Evolutionary conservation across 2,329 filamentous ascomycete species (phyloP).

Genomic region (Colletotrichum tamarilloi): DNA sequence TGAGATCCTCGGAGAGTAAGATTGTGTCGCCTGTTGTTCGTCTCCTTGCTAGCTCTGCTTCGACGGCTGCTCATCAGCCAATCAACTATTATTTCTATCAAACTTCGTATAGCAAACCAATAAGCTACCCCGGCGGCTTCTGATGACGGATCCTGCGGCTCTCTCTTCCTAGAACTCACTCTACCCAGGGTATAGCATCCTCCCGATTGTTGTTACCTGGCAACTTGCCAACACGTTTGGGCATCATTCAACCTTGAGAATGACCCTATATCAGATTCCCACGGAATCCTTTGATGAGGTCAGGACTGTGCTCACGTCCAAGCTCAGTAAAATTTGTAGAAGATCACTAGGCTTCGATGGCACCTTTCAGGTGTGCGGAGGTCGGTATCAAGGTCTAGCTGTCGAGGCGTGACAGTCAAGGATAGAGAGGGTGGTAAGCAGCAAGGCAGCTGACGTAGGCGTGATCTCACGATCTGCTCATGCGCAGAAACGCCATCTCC

Average conservation of each 20-base stretch:
- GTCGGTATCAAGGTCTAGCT: not conserved
- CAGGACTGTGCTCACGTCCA: not conserved
- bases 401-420: not conserved
- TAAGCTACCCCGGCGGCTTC: not conserved
- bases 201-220: not conserved
- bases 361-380: not conserved
- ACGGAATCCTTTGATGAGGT: not conserved
- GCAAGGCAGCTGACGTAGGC: constrained; percentile 29
- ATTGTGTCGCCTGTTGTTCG: not conserved
- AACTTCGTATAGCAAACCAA: constrained; percentile 29
- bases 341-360: not conserved
- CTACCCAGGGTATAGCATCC: constrained; percentile 6
- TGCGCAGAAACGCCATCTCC: not conserved
- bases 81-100: constrained; percentile 4
- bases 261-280: not conserved
- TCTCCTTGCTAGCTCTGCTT: constrained; percentile 10
- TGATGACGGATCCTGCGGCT: constrained; percentile 23
- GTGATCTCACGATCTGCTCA: constrained; percentile 7
- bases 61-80: not conserved
- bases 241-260: not conserved
- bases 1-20: constrained; percentile 1
- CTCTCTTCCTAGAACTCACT: not conserved
- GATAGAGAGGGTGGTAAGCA: constrained; percentile 23
- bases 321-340: not conserved
- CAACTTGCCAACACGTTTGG: not conserved